Percentiles rank a stretch among this genome's conserved stretches.
These are phyloP conservation scores for Rhizopogon vinicolor DNA, from an alignment of 768 basidiomycete genomes.

Conservation along the genomic window DNA sequence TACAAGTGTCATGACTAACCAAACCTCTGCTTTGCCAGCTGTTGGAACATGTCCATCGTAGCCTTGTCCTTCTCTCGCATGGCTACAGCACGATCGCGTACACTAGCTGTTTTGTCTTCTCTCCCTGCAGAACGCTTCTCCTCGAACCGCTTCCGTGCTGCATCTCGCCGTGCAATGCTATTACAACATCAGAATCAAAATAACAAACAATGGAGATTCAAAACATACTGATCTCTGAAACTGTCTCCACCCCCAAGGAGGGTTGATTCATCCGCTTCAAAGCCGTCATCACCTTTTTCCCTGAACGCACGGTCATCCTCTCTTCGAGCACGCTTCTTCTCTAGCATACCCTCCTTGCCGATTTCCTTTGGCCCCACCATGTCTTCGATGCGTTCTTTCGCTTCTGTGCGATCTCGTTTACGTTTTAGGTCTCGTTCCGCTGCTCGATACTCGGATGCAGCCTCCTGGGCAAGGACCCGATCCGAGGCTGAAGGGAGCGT, in stretches of 20 bases:
- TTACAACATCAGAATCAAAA: constrained; percentile 5
- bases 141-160: constrained; percentile 57
- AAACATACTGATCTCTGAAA: constrained; percentile 69
- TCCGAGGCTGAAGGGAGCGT: constrained; percentile 67
- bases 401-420: constrained; percentile 63
- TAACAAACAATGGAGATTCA: not conserved
- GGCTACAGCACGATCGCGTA: constrained; percentile 58
- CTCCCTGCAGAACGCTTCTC: constrained; percentile 37
- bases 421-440: constrained; percentile 55
- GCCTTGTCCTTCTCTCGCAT: constrained; percentile 80
- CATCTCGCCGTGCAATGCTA: constrained; percentile 75
- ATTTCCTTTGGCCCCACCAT: constrained; percentile 75
- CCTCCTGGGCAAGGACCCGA: constrained; percentile 65
- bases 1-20: constrained; percentile 40
- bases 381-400: constrained; percentile 70
- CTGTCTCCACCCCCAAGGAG: constrained; percentile 82
- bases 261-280: constrained; percentile 74
- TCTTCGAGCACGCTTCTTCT: constrained; percentile 76
- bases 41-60: constrained; percentile 97
- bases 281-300: constrained; percentile 68
- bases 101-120: constrained; percentile 47
- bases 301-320: constrained; percentile 68
- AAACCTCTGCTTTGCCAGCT: constrained; percentile 83
- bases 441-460: constrained; percentile 43
- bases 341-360: constrained; percentile 80